Base-by-base conservation (phyloP, 257 asterid genomes). In the Misopates orontium region DNA sequence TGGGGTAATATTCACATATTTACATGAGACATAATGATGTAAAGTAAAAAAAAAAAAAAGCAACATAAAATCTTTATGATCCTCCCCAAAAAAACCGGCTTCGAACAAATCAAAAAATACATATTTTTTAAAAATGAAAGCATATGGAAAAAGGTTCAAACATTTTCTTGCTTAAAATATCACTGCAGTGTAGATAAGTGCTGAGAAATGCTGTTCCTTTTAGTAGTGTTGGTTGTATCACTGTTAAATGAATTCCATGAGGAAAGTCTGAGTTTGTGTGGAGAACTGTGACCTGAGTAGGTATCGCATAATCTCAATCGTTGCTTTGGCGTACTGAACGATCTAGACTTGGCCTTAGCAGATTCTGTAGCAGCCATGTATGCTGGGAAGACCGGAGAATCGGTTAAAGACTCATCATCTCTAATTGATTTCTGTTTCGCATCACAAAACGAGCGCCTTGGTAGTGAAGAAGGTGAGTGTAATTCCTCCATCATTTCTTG, bases 341-440 rank as follows among this genome's bases (percentile, higher is more conserved):
- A 91, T 55, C 95, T 84, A 10, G 81, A 54, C 82, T 83, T 88
- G 51, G 98, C 98, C 80, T 76, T 88, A 4, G 98, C 94, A 40
- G 98, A 91, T 79, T 86, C 83, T 19, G 98, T 88, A 42, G 90
- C 69, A 25, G 90, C 88, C 96, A 91, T 88, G 77, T 88, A 88
- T 21, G 90, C 66, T 52, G 92, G 92, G 42, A 80, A 82, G 55
- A 58, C 67, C 0, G 95, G 95, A 63, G 94, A 91, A 73, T 78
- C 76, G 11, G 82, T 85, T 56, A 83, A 58, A 10, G 90, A 84
- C 55, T 76, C 71, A 41, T 82, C 87, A 24, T 85, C 95, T 10
- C 84, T 69, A n/a, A 74, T 82, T 31, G 87, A 80, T 67, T 63
- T 79, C 67, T 82, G 87, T 75, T 85, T 90, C 6, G 65, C 62